Percentiles rank a stretch among this genome's conserved stretches.
These are phyloP conservation scores for Apiotrichum siamense DNA, from an alignment of 1,284 basidiomycete genomes.

Conservation along the genomic window DNA sequence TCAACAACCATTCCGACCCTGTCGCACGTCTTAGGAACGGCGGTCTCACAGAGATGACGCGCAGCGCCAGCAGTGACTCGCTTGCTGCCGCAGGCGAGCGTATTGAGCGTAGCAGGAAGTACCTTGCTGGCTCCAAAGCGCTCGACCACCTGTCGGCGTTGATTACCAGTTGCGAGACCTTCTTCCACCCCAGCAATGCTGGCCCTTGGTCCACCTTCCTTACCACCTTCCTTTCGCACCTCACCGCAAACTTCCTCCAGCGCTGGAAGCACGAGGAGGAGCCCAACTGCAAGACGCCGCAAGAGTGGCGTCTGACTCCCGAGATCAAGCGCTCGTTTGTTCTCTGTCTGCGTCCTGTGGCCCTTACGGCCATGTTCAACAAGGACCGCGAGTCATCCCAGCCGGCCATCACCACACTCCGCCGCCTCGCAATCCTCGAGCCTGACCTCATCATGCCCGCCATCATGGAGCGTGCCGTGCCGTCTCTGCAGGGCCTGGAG, in stretches of 20 bases:
- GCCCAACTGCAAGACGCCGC: conserved; percentile 71
- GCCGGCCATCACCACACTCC: conserved; percentile 48
- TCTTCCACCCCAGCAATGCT: conserved; percentile 49
- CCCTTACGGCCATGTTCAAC: conserved; percentile 90
- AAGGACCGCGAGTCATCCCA: conserved; percentile 57
- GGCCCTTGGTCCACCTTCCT: conserved; percentile 52
- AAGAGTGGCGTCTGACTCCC: conserved; percentile 65
- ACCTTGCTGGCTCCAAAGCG: conserved; percentile 79
- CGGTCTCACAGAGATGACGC: conserved; percentile 46
- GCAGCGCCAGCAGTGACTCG: conserved; percentile 37
- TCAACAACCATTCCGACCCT: conserved; percentile 7
- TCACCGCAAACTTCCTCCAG: conserved; percentile 78
- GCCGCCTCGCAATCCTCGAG: conserved; percentile 65
- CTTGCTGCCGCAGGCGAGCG: conserved; percentile 38
- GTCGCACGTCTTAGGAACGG: conserved; percentile 27
- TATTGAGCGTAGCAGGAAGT: conserved; percentile 48
- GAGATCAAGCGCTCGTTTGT: conserved; percentile 80
- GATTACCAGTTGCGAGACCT: conserved; percentile 84
- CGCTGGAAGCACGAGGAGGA: conserved; percentile 78
- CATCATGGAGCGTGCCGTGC: conserved; percentile 83
- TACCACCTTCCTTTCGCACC: conserved; percentile 68
- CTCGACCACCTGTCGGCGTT: conserved; percentile 83
- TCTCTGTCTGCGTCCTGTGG: conserved; percentile 72
- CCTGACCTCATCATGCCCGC: conserved; percentile 86
- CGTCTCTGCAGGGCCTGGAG: conserved; percentile 85